phyloP scores from a whole-genome alignment of 176 grass and related monocot genomes.

The Bromus sterilis region DNA sequence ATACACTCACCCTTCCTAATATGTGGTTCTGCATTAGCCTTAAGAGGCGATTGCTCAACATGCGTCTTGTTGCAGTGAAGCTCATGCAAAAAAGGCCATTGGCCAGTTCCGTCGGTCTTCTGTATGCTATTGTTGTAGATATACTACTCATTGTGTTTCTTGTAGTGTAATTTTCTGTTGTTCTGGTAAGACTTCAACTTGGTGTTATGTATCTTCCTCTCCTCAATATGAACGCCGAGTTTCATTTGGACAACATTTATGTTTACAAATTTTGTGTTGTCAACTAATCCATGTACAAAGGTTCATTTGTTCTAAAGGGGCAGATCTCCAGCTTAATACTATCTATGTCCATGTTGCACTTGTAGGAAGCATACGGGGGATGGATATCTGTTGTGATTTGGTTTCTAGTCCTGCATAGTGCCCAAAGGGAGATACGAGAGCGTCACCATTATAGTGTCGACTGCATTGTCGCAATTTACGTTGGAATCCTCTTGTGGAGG shows the following conservation, averaged over 20 bases:
- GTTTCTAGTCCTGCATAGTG: constrained; percentile 79
- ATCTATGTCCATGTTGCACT: background rate
- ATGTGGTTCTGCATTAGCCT: background rate
- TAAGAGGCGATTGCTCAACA: background rate
- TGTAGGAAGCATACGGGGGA: constrained; percentile 88
- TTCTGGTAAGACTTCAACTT: background rate
- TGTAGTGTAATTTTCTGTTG: background rate
- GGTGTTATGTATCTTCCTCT: background rate
- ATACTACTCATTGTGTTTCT: background rate
- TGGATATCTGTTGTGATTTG: constrained; percentile 74
- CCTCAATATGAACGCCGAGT: background rate
- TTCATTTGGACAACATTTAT: background rate
- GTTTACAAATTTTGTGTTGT: background rate
- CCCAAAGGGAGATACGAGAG: constrained; percentile 76
- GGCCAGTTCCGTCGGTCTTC: background rate
- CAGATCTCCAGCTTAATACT: background rate
- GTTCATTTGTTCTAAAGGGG: background rate
- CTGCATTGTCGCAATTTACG: constrained; percentile 83
- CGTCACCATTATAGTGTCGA: constrained; percentile 79
- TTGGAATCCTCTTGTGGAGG: constrained; percentile 77
- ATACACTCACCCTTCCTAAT: background rate
- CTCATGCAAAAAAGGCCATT: background rate
- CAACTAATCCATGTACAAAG: background rate
- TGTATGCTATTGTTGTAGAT: background rate
- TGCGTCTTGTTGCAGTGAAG: background rate